phyloP scores from a whole-genome alignment of 495 filamentous ascomycete genomes.

The Lasiosphaeria miniovina region DNA sequence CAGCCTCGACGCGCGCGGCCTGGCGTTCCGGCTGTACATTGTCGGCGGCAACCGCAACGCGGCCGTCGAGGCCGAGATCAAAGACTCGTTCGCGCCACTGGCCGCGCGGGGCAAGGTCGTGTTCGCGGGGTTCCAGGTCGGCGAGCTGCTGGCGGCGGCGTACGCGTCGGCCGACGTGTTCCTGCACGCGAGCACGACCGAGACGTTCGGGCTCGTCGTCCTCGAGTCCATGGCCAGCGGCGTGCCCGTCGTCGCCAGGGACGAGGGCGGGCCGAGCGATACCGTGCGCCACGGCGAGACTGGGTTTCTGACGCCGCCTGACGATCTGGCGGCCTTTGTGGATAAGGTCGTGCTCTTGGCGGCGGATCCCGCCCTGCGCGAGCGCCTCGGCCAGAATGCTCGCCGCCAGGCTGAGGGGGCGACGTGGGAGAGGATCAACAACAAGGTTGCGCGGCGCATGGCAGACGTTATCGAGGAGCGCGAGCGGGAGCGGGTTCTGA shows the following conservation, averaged over 20 bases:
- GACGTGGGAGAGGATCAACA: constrained; percentile 64
- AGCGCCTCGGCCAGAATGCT: constrained; percentile 38
- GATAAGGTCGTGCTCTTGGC: constrained; percentile 41
- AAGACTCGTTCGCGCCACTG: constrained; percentile 47
- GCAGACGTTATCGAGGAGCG: constrained; percentile 47
- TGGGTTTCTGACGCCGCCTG: constrained; percentile 55
- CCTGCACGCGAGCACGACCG: constrained; percentile 62
- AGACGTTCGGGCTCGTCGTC: constrained; percentile 64
- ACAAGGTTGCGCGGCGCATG: constrained; percentile 57
- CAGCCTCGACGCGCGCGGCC: constrained; percentile 47
- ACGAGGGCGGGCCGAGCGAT: constrained; percentile 63
- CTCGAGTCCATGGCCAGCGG: constrained; percentile 66
- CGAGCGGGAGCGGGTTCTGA: constrained; percentile 14
- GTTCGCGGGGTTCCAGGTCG: constrained; percentile 57
- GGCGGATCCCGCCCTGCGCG: constrained; percentile 34
- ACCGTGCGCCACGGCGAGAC: constrained; percentile 54
- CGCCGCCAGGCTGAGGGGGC: constrained; percentile 53
- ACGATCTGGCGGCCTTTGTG: constrained; percentile 53
- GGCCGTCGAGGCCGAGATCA: constrained; percentile 53
- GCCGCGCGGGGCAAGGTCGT: constrained; percentile 45
- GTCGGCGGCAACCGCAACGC: constrained; percentile 62
- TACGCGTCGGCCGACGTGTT: constrained; percentile 63
- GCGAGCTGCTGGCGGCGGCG: constrained; percentile 50
- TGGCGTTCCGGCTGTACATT: constrained; percentile 57
- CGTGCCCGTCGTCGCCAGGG: constrained; percentile 59